Conservation (phyloP, 225 moss, liverwort and hornwort species). For the Sphagnum tenellum region DNA sequence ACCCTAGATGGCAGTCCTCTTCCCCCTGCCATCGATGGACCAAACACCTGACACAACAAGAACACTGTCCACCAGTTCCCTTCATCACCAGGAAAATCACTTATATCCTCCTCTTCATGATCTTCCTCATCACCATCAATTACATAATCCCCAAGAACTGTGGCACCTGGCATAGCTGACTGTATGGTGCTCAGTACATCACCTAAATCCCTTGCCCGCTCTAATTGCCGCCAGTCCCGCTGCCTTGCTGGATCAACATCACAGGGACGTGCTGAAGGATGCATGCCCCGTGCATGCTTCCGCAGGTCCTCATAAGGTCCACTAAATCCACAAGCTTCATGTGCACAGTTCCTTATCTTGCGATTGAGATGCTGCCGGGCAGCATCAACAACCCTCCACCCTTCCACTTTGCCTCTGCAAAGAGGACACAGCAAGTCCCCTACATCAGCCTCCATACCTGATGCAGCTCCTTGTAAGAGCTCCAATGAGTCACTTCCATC, state of each 20-base stretch:
- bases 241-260: conserved; percentile 86
- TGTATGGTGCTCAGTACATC: conserved; percentile 86
- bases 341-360: conserved; percentile 76
- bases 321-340: conserved; percentile 70
- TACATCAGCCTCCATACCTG: conserved; percentile 23
- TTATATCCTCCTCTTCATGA: conserved; percentile 75
- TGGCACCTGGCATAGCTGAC: conserved; percentile 84
- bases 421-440: conserved; percentile 79
- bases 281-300: conserved; percentile 84
- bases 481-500: conserved; percentile 34
- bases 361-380: conserved; percentile 86
- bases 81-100: conserved; percentile 80
- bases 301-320: conserved; percentile 94
- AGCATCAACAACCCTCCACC: conserved; percentile 80
- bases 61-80: conserved; percentile 98
- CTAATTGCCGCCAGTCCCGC: conserved; percentile 83
- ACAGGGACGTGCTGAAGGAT: conserved; percentile 79
- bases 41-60: conserved; percentile 79
- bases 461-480: conserved; percentile 9
- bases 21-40: conserved; percentile 64
- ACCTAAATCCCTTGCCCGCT: conserved; percentile 92
- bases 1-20: conserved; percentile 50
- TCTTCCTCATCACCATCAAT: conserved; percentile 86
- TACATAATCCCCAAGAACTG: conserved; percentile 76
- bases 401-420: conserved; percentile 88